A percentile compares a stretch with the other conserved stretches of the same genome.
phyloP scores from a whole-genome alignment of 345 rosid species.

The Euclidium syriacum region DNA sequence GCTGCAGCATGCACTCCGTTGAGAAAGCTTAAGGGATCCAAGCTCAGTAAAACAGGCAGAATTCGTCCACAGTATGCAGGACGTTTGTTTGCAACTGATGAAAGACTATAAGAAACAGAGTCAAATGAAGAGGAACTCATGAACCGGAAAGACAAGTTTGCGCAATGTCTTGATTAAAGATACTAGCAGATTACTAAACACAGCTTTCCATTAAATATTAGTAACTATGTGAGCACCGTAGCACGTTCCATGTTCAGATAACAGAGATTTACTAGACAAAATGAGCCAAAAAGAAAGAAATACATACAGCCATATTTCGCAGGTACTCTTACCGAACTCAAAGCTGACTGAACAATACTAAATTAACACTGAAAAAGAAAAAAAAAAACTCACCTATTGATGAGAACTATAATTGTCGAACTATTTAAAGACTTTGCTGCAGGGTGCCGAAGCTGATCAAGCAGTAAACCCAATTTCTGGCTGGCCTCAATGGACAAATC shows the following conservation, averaged over 20 bases:
- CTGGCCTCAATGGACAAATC: constrained; percentile 92
- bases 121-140: constrained; percentile 8
- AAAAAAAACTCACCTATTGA: constrained; percentile 50
- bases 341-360: constrained; percentile 4
- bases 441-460: constrained; percentile 91
- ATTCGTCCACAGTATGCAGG: constrained; percentile 90
- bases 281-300: background rate
- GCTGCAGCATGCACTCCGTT: constrained; percentile 63
- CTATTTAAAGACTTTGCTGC: constrained; percentile 69
- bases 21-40: constrained; percentile 64
- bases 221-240: background rate
- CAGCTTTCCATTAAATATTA: background rate
- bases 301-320: background rate
- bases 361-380: constrained; percentile 7
- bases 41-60: constrained; percentile 83
- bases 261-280: background rate
- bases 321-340: background rate
- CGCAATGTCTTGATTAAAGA: background rate
- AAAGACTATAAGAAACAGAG: constrained; percentile 50
- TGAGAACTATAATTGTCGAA: constrained; percentile 60
- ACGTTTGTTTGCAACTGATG: constrained; percentile 78
- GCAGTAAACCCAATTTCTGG: constrained; percentile 67
- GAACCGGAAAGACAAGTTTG: constrained; percentile 13
- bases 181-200: background rate
- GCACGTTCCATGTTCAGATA: background rate